These are phyloP conservation scores for Aspergillus hancockii DNA, from an alignment of 495 filamentous ascomycete genomes.

Conservation along the genomic window DNA sequence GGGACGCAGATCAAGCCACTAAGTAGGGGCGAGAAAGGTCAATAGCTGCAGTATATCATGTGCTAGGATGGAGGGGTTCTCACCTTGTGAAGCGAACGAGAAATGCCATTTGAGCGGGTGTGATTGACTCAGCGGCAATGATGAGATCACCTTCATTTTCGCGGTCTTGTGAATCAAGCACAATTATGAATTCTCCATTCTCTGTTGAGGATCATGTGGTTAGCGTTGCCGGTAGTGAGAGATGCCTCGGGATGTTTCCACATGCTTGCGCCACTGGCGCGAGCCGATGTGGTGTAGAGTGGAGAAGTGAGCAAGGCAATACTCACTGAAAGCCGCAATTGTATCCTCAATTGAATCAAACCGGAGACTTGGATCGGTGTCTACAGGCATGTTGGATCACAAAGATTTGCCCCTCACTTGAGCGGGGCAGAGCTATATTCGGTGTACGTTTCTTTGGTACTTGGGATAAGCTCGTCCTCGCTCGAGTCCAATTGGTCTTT, in stretches of 20 bases:
- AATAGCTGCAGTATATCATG: background rate
- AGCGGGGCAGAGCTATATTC: slow-evolving; percentile 4
- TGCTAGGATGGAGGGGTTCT: slow-evolving; percentile 14
- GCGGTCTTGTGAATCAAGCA: slow-evolving; percentile 84
- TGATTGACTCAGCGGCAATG: slow-evolving; percentile 85
- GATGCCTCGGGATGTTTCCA: background rate
- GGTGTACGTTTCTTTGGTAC: background rate
- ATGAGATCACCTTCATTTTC: slow-evolving; percentile 99
- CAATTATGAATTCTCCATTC: slow-evolving; percentile 90
- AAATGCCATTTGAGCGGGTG: slow-evolving; percentile 89
- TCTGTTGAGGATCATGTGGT: slow-evolving; percentile 46
- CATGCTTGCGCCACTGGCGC: background rate
- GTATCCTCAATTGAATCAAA: slow-evolving; percentile 89
- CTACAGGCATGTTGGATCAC: slow-evolving; percentile 36
- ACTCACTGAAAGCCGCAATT: slow-evolving; percentile 80
- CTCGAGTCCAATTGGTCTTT: background rate
- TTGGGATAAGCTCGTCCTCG: background rate
- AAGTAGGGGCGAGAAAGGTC: slow-evolving; percentile 1
- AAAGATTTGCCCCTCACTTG: slow-evolving; percentile 3
- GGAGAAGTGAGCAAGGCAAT: slow-evolving; percentile 5
- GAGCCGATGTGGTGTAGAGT: background rate
- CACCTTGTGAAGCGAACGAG: slow-evolving; percentile 81
- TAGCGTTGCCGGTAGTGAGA: slow-evolving; percentile 10
- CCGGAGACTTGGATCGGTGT: slow-evolving; percentile 33
- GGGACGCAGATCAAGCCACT: slow-evolving; percentile 92